phyloP scores from a whole-genome alignment of 108 stramenopile species.

The Tribonema minus region DNA sequence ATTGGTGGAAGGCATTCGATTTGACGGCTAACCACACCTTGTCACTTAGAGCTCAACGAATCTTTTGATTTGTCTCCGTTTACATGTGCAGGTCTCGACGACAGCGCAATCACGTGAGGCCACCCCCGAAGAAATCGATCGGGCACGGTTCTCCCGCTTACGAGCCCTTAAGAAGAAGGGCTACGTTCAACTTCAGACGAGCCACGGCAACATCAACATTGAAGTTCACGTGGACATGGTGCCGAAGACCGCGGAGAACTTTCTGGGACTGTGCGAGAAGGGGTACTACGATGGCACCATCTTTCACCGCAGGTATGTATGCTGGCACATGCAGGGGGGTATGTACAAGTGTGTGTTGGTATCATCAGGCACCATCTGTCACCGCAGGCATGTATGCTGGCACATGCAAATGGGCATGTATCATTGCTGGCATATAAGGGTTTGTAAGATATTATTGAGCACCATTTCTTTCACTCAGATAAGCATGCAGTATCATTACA shows the following conservation, averaged over 20 bases:
- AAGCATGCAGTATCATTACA: too few relatives aligned
- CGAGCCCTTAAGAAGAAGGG: conserved; percentile 75
- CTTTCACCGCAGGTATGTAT: conserved; percentile 89
- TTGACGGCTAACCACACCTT: too few relatives aligned
- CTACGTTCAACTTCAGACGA: conserved; percentile 74
- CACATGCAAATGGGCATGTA: too few relatives aligned
- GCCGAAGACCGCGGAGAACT: conserved; percentile 84
- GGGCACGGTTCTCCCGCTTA: conserved; percentile 68
- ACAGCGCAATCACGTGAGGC: conserved; percentile 57
- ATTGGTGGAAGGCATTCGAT: too few relatives aligned
- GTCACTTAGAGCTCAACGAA: too few relatives aligned
- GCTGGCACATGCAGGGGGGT: conserved; percentile 69
- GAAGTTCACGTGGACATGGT: conserved; percentile 87
- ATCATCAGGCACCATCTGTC: too few relatives aligned
- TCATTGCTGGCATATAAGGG: too few relatives aligned
- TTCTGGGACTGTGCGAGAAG: conserved; percentile 72
- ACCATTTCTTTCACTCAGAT: too few relatives aligned
- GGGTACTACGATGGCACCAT: conserved; percentile 76
- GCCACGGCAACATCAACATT: conserved; percentile 74
- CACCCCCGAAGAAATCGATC: conserved; percentile 76
- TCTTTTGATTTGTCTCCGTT: too few relatives aligned
- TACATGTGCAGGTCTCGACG: neutral
- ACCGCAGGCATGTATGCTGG: too few relatives aligned
- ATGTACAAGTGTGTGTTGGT: too few relatives aligned
- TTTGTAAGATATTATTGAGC: too few relatives aligned